Conservation (phyloP, 805 yeast genomes). For the Priceomyces melissophilus region DNA sequence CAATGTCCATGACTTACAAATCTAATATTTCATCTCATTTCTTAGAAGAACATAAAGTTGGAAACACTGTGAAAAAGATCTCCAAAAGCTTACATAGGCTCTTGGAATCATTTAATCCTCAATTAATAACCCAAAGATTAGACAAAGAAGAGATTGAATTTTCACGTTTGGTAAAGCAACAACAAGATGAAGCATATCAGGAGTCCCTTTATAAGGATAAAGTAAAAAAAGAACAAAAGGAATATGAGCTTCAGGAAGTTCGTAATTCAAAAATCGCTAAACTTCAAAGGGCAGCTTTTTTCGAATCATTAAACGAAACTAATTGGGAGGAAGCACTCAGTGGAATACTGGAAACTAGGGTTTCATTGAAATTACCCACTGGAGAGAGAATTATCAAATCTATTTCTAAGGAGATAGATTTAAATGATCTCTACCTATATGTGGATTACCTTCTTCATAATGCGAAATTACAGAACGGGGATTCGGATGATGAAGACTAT, state of each 20-base stretch:
- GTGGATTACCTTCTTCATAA: conserved; percentile 40
- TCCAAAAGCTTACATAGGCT: conserved; percentile 20
- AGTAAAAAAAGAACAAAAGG: conserved; percentile 47
- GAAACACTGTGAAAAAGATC: conserved; percentile 22
- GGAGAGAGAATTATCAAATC: conserved; percentile 49
- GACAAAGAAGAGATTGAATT: conserved; percentile 42
- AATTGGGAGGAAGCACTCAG: conserved; percentile 11
- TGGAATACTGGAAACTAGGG: conserved; percentile 19
- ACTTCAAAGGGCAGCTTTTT: conserved; percentile 16
- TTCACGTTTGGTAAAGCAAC: conserved; percentile 35
- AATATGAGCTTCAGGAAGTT: conserved; percentile 11
- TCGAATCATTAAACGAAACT: conserved; percentile 13
- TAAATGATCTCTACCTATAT: conserved; percentile 48
- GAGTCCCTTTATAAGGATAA: conserved; percentile 49
- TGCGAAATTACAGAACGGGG: conserved; percentile 1
- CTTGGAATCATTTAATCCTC: conserved; percentile 33
- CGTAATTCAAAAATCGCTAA: conserved; percentile 4
- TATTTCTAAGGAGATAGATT: conserved; percentile 35
- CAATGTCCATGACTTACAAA: conserved; percentile 10
- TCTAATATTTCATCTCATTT: conserved; percentile 10
- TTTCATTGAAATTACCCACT: conserved; percentile 54
- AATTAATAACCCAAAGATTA: conserved; percentile 31
- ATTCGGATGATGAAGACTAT: not conserved
- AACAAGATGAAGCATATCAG: conserved; percentile 41
- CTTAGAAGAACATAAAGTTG: conserved; percentile 16